Base-by-base conservation (phyloP, 257 asterid genomes). In the Scutellaria galericulata region DNA sequence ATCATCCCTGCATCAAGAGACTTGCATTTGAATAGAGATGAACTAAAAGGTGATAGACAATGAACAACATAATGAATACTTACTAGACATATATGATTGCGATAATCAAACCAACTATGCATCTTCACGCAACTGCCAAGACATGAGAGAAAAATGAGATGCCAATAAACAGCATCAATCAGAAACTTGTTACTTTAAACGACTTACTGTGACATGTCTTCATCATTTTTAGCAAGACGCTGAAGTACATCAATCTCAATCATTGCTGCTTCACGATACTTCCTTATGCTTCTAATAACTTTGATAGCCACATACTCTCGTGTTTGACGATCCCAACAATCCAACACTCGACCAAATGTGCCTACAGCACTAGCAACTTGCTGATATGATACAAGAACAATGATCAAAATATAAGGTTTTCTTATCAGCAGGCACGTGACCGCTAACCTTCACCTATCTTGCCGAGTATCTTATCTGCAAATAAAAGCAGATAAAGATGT, bases 371-470 rank as follows among this genome's bases (percentile, higher is more conserved):
- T 79, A 87, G 87, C 84, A 89, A 92, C 86, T 81, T 79, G 89
- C 90, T 86, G 90, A 87, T 83, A 73, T 79, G 83, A 83, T 83
- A 85, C 90, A 86, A 89, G 87, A 87, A 86, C 80, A 84, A 82
- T 83, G 80, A 86, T 66, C 78, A 85, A 86, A 82, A 79, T 77
- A 81, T 73, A 83, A 81, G 80, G 83, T 44, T 80, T 79, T 83
- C 83, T 78, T 84, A 77, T 83, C 89, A 87, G 86, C 91, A 82
- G 83, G 86, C 85, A 74, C 61, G 70, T 80, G 79, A 78, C 88
- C 80, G 88, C 96, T 88, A 86, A 92, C 98, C 98, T 92, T 90
- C 94, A 76, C 98, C 98, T 83, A 92, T 86, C 89, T 88, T 85
- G 89, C 87, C 78, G 75, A 89, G 94, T 77, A 92, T 89, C 81